phyloP scores from a whole-genome alignment of 2,329 filamentous ascomycete species.

The Fusarium transvaalense region DNA sequence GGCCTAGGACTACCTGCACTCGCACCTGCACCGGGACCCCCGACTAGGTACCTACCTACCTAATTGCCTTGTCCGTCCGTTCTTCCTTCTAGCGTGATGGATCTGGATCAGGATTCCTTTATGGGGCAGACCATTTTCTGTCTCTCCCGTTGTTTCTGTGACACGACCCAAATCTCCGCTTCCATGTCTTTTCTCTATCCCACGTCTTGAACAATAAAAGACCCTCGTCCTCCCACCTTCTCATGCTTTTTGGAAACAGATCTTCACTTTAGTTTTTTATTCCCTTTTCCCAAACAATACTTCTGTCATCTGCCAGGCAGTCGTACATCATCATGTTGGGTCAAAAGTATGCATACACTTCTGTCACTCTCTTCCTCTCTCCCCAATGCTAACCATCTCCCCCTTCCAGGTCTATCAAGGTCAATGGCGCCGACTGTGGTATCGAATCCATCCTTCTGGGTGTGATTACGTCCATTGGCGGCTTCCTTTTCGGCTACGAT shows the following conservation, averaged over 20 bases:
- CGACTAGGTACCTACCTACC: conserved; percentile 7
- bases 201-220: conserved; percentile 34
- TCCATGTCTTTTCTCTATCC: conserved; percentile 10
- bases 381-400: conserved; percentile 9
- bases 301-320: conserved; percentile 26
- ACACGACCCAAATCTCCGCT: conserved; percentile 30
- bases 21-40: conserved; percentile 20
- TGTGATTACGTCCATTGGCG: conserved; percentile 67
- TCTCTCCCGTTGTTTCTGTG: conserved; percentile 12
- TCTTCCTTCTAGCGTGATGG: conserved; percentile 8
- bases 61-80: conserved; percentile 5
- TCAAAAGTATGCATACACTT: conserved; percentile 33
- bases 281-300: conserved; percentile 10
- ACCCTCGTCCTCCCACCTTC: conserved; percentile 33
- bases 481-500: conserved; percentile 74
- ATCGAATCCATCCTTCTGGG: conserved; percentile 60
- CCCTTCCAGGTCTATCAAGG: conserved; percentile 53
- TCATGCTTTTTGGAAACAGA: conserved; percentile 16
- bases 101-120: conserved; percentile 1
- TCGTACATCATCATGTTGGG: conserved; percentile 45
- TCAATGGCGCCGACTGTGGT: conserved; percentile 60
- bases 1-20: not conserved
- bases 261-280: conserved; percentile 19
- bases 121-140: conserved; percentile 18
- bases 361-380: not conserved